Percentiles rank a stretch among this genome's conserved stretches.
Conservation (phyloP, 768 basidiomycete genomes). For the Naganishia friedmannii region DNA sequence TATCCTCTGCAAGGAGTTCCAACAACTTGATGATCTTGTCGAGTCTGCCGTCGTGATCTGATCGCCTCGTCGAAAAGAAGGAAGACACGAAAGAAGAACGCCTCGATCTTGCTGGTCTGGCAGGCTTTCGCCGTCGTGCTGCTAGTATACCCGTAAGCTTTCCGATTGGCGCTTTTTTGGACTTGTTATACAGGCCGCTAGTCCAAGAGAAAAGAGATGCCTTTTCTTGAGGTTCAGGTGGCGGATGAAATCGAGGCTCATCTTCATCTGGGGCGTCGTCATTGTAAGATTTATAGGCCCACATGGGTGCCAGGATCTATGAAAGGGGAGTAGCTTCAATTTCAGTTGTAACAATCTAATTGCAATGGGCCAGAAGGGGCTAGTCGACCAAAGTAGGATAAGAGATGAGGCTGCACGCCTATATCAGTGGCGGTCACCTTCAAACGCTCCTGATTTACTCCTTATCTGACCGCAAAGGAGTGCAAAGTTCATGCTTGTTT, state of each 20-base stretch:
- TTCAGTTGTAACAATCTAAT: neutral
- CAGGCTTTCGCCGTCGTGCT: neutral
- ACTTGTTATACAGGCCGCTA: neutral
- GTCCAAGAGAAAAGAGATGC: slow-evolving; percentile 7
- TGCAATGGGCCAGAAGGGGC: neutral
- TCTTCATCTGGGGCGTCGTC: slow-evolving; percentile 3
- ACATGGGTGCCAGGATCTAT: slow-evolving; percentile 9
- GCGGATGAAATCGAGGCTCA: slow-evolving; percentile 5
- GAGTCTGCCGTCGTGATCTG: neutral
- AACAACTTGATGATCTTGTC: slow-evolving; percentile 7
- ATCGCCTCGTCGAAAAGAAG: neutral
- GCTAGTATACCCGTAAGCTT: neutral
- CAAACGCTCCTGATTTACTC: neutral
- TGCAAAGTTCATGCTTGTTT: neutral
- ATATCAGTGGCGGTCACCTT: neutral
- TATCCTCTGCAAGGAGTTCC: slow-evolving; percentile 3
- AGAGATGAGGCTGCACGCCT: neutral
- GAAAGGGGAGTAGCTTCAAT: neutral
- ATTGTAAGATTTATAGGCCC: slow-evolving; percentile 26
- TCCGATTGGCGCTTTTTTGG: neutral
- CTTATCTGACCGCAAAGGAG: neutral
- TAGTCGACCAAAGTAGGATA: neutral
- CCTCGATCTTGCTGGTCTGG: neutral
- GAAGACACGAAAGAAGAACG: slow-evolving; percentile 1
- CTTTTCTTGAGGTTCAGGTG: neutral